These are phyloP conservation scores for Phytophthora lateralis DNA, from an alignment of 352 stramenopile species.

Conservation along the genomic window DNA sequence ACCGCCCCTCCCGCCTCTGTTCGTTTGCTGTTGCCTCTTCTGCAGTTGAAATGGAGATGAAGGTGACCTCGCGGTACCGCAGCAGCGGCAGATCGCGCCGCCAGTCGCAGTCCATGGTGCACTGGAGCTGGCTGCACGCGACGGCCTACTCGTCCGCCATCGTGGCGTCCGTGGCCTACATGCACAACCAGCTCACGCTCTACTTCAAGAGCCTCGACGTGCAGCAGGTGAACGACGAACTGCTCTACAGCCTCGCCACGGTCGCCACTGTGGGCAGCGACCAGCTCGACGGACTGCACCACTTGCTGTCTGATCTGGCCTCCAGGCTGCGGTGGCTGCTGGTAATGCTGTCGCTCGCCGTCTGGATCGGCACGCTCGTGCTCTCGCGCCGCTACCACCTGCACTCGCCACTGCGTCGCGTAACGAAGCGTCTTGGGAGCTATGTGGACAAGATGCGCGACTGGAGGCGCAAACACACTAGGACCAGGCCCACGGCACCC, in stretches of 20 bases:
- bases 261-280: constrained; percentile 33
- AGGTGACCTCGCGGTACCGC: constrained; percentile 7
- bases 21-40: not conserved
- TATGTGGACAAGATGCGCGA: constrained; percentile 34
- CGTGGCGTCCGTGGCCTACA: constrained; percentile 72
- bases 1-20: not conserved
- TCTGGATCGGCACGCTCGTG: constrained; percentile 55
- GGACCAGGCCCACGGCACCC: constrained; percentile 10
- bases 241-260: constrained; percentile 40
- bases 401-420: constrained; percentile 53
- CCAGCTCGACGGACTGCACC: constrained; percentile 41
- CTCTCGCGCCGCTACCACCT: constrained; percentile 52
- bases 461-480: constrained; percentile 13
- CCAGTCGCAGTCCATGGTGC: constrained; percentile 36
- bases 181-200: constrained; percentile 54
- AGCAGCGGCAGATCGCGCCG: constrained; percentile 18
- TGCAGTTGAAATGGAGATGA: constrained; percentile 26
- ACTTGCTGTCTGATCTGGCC: constrained; percentile 36
- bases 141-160: constrained; percentile 72
- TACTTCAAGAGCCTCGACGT: constrained; percentile 49
- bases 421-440: constrained; percentile 26
- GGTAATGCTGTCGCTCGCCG: constrained; percentile 40
- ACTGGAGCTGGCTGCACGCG: constrained; percentile 80
- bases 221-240: constrained; percentile 40
- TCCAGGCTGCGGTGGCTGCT: constrained; percentile 50